Conservation (phyloP, 2,329 filamentous ascomycete genomes). For the Cordyceps javanica region DNA sequence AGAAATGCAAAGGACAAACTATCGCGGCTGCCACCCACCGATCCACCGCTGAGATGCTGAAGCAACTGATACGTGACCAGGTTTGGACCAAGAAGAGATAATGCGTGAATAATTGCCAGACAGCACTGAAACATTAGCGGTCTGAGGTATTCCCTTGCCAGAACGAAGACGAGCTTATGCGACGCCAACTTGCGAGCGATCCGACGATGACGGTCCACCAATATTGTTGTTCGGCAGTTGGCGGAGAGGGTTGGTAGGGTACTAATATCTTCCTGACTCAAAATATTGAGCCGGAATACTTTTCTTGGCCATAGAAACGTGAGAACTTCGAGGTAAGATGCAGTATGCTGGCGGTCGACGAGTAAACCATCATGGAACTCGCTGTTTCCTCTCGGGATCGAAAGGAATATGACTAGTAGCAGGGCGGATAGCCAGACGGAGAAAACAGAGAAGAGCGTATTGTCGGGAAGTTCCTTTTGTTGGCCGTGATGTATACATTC, state of each 20-base stretch:
- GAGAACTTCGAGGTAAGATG: background rate
- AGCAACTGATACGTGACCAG: background rate
- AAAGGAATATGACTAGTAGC: background rate
- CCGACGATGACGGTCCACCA: background rate
- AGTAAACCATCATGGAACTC: background rate
- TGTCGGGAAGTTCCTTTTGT: background rate
- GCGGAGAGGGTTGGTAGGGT: background rate
- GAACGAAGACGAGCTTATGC: background rate
- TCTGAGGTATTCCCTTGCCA: background rate
- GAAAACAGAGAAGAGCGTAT: background rate
- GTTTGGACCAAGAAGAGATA: background rate
- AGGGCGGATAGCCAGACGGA: background rate
- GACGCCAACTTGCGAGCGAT: background rate
- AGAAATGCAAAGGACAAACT: background rate
- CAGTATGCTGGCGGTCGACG: background rate
- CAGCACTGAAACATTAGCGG: background rate
- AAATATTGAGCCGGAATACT: background rate
- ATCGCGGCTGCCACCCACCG: background rate
- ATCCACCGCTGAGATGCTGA: background rate
- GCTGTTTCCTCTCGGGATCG: background rate
- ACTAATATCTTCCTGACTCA: background rate
- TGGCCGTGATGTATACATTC: background rate
- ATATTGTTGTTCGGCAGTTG: background rate
- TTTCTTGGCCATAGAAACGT: background rate
- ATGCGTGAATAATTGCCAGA: background rate